Conservation (phyloP, 768 basidiomycete genomes). For the Hericium rajendrae region DNA sequence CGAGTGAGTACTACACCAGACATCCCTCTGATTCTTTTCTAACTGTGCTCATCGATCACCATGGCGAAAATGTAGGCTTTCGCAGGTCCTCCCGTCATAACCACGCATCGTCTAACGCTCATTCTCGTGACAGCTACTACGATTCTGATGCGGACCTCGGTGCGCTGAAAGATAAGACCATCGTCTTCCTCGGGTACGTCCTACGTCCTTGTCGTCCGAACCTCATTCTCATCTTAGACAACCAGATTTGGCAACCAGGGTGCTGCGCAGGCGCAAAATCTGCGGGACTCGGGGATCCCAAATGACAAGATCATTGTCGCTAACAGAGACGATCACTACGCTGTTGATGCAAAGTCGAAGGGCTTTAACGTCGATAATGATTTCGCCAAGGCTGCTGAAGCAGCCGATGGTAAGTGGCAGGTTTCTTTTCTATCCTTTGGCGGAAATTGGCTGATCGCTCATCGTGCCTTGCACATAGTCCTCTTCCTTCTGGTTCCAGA, state of each 20-base stretch:
- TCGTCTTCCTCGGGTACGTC: conserved; percentile 50
- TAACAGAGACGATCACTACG: conserved; percentile 48
- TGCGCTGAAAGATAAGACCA: conserved; percentile 36
- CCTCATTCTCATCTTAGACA: background rate
- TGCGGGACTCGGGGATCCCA: conserved; percentile 52
- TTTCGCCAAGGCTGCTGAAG: conserved; percentile 43
- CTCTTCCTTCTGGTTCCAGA: conserved; percentile 56
- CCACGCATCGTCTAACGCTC: background rate
- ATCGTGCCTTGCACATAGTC: conserved; percentile 25
- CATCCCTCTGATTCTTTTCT: too few species aligned
- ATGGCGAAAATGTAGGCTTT: conserved; percentile 44
- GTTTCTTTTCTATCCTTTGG: background rate
- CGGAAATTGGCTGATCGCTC: background rate
- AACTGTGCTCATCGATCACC: background rate
- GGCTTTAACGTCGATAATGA: conserved; percentile 50
- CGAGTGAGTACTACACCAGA: too few species aligned
- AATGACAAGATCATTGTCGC: conserved; percentile 54
- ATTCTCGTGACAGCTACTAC: conserved; percentile 34
- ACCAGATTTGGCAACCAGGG: conserved; percentile 56
- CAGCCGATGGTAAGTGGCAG: conserved; percentile 39
- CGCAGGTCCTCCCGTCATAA: background rate
- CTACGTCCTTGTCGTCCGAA: background rate
- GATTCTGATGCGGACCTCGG: conserved; percentile 50
- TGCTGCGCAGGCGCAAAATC: conserved; percentile 56
- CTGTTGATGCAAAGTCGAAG: conserved; percentile 44